Conservation (phyloP, 208 protist genomes). For the Histomonas meleagridis region DNA sequence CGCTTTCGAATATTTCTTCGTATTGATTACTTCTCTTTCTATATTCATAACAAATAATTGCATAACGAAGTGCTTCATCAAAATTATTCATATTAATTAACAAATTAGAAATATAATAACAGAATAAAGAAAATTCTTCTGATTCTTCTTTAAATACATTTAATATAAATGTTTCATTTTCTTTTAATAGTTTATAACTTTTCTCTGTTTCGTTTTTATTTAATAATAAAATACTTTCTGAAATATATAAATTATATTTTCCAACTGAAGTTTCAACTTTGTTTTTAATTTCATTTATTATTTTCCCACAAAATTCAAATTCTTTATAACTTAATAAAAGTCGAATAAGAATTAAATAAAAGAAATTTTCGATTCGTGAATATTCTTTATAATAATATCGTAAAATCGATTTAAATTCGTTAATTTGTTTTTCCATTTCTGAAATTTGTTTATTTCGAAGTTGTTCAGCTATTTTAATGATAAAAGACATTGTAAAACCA, state of each 20-base stretch:
- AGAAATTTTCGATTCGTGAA: too few species aligned
- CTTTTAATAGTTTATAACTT: background rate
- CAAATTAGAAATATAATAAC: background rate
- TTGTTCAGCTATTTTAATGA: background rate
- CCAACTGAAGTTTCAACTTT: too few species aligned
- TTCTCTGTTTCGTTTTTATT: too few species aligned
- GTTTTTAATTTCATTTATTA: too few species aligned
- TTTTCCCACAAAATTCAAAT: background rate
- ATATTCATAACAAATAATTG: background rate
- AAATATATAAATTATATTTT: too few species aligned
- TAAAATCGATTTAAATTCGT: too few species aligned
- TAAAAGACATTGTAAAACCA: background rate
- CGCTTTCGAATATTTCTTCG: background rate
- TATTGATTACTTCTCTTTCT: background rate
- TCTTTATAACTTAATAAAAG: too few species aligned
- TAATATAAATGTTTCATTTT: background rate
- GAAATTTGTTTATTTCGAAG: too few species aligned
- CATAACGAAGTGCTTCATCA: background rate
- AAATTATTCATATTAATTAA: background rate
- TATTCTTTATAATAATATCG: too few species aligned
- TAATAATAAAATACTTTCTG: too few species aligned
- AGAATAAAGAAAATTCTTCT: background rate
- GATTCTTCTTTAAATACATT: background rate
- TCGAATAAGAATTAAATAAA: too few species aligned
- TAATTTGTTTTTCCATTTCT: too few species aligned